These are phyloP conservation scores for Cronartium quercuum DNA, from an alignment of 1,284 basidiomycete species.

Conservation along the genomic window DNA sequence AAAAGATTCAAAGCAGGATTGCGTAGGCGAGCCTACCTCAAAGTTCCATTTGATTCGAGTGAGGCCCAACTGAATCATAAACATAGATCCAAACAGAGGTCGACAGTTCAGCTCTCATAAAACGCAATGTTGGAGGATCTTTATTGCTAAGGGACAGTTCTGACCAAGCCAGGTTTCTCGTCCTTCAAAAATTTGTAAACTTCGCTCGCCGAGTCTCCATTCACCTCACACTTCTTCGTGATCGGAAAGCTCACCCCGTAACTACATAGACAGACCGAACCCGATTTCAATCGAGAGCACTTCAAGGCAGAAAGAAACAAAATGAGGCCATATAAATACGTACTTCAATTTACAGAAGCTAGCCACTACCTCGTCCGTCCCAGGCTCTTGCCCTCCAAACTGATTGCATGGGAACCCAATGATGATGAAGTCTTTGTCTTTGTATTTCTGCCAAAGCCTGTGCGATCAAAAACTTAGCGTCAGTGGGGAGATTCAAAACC, in stretches of 20 bases:
- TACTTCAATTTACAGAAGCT: slow-evolving; percentile 29
- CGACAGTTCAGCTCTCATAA: too few species aligned
- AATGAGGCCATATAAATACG: neutral
- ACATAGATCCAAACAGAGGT: neutral
- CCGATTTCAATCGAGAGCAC: neutral
- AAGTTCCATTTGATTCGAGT: slow-evolving; percentile 38
- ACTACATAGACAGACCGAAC: neutral
- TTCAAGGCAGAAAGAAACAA: neutral
- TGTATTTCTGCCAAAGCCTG: slow-evolving; percentile 33
- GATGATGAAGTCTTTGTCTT: slow-evolving; percentile 16
- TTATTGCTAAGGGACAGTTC: neutral
- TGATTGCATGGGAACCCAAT: slow-evolving; percentile 34
- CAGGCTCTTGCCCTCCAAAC: slow-evolving; percentile 32
- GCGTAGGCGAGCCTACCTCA: slow-evolving; percentile 1
- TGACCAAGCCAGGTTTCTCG: slow-evolving; percentile 22
- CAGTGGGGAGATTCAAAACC: neutral
- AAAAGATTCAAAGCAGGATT: neutral
- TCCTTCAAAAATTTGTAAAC: slow-evolving; percentile 30
- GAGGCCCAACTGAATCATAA: slow-evolving; percentile 9
- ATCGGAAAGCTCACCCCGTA: slow-evolving; percentile 27
- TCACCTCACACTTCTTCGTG: slow-evolving; percentile 27
- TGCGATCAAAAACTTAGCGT: neutral
- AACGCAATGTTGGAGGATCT: too few species aligned
- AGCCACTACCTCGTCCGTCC: slow-evolving; percentile 18
- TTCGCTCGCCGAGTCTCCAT: slow-evolving; percentile 7